These are phyloP conservation scores for Linum trigynum DNA, from an alignment of 345 rosid species.

Conservation along the genomic window DNA sequence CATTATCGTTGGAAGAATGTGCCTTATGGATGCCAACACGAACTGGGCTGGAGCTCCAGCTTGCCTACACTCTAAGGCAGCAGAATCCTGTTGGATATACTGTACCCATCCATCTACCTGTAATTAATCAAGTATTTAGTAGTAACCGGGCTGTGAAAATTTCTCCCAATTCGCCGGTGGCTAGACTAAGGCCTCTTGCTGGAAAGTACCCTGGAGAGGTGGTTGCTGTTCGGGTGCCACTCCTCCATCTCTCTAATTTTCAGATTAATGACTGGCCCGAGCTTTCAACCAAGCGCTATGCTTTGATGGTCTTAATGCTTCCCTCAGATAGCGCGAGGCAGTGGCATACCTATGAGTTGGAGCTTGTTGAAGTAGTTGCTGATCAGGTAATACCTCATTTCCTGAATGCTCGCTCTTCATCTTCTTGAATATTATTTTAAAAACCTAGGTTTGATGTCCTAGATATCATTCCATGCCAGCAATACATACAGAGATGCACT, in stretches of 20 bases:
- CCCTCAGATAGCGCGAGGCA: slow-evolving; percentile 98
- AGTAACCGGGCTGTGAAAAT: slow-evolving; percentile 66
- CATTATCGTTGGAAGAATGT: slow-evolving; percentile 86
- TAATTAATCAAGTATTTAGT: slow-evolving; percentile 78
- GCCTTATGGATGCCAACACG: slow-evolving; percentile 99
- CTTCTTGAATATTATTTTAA: not conserved
- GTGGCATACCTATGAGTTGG: slow-evolving; percentile 97
- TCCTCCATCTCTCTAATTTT: slow-evolving; percentile 87
- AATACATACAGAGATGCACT: not conserved
- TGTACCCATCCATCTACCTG: slow-evolving; percentile 92
- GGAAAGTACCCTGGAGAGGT: slow-evolving; percentile 92
- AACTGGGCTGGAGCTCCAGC: slow-evolving; percentile 90
- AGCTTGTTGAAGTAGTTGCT: slow-evolving; percentile 98
- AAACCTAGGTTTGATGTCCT: not conserved
- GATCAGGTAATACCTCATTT: slow-evolving; percentile 53
- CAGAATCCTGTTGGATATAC: slow-evolving; percentile 90
- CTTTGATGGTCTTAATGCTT: slow-evolving; percentile 95
- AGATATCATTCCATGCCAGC: not conserved
- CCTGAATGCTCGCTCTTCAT: not conserved
- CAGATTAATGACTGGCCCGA: slow-evolving; percentile 99
- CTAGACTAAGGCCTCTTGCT: slow-evolving; percentile 70
- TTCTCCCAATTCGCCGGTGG: slow-evolving; percentile 81
- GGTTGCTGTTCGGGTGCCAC: slow-evolving; percentile 93
- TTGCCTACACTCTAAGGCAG: slow-evolving; percentile 82
- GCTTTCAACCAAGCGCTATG: slow-evolving; percentile 87